Base-by-base conservation (phyloP, 495 filamentous ascomycete genomes). In the Niebla homalea region DNA sequence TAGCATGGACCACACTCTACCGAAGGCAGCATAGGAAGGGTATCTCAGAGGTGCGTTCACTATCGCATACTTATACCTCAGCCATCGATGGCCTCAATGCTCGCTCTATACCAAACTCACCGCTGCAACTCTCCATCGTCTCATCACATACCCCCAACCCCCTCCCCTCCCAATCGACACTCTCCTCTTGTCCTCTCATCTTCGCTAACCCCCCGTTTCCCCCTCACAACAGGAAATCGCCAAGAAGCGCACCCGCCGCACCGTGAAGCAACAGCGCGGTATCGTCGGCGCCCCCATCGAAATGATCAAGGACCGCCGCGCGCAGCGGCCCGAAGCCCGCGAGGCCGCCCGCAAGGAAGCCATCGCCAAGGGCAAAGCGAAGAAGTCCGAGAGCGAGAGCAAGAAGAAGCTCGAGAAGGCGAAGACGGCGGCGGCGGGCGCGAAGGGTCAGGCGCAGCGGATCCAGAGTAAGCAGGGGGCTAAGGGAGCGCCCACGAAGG, bases 321-420 rank as follows among this genome's bases (percentile, higher is more conserved):
- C 77, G 54, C 75, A 81, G 76, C 87, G 93, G 60, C 92, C 92
- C 56, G 92, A 97, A 75, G 92, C 87, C 68, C 90, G 92, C 65
- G 76, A 78, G 61, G 92, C 93, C 63, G 89, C 88, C 63, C 92
- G 92, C 70, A 73, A 78, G 55, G 75, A 82, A 62, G 93, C 93
- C 69, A 92, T 96, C 76, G 86, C 85, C 73, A 86, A 88, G 62
- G 81, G 80, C 70, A 99, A 99, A 83, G 90, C 92, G 70, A 95
- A 96, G 87, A 92, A 90, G 75, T 72, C 80, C 54, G 87, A 79
- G 51, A 76, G 80, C 45, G 79, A 84, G 70, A 83, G 77, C 69
- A 81, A 81, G 70, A 99, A 99, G 87, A 97, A 96, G 86, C 81
- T 84, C 39, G 93, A 97, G 74, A 99, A 99, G 87, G 92, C 92